Evolutionary conservation across 192 early-diverging fungal species (phyloP), one percentile per base, ranked within the genome.

Genomic region (Coemansia sp.): DNA sequence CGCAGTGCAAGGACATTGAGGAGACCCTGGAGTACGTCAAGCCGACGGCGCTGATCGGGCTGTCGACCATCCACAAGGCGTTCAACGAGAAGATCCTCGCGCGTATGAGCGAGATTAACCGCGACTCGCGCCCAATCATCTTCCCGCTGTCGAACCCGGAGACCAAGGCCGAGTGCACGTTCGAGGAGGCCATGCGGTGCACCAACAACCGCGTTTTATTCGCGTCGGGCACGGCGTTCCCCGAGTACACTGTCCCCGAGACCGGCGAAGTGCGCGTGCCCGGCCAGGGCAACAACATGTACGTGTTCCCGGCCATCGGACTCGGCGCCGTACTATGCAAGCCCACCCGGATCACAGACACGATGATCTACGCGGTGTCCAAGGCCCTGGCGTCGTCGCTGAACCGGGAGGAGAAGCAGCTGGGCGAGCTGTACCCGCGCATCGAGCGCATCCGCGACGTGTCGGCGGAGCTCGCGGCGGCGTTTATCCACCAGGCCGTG

Each of bases 301-400:
- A 95, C 73, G 92, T 96, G 56, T 98, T 96, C 86, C 95, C 95
- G 44, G 92, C 93, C 49, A 85, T 98, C 30, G 95, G 95, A 31
- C 81, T 95, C 27, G 95, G 95, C 46, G 81, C 89, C 44, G 84
- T 87, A 58, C 71, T 97, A 25, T 85, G 90, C 40, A 83, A 85
- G 61, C 80, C 93, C 21, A 64, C 51, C 18, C 54, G 50, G 25
- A 89, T 97, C 59, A 88, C 91, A 29, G 89, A 94, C 67, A 71
- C 71, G 58, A 84, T 96, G 87, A 87, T 98, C 47, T 92, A 89
- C 65, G 80, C 85, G 29, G 84, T 90, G 29, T 86, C 96, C 25
- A 85, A 84, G 44, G 83, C 91, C 18, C 86, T 97, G 22, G 84
- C 95, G 10, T 76, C 88, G 47, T 82, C 89, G 16, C 73, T 97